These are phyloP conservation scores for Paraphaeosphaeria minitans DNA, from an alignment of 2,329 filamentous ascomycete species.

Conservation along the genomic window DNA sequence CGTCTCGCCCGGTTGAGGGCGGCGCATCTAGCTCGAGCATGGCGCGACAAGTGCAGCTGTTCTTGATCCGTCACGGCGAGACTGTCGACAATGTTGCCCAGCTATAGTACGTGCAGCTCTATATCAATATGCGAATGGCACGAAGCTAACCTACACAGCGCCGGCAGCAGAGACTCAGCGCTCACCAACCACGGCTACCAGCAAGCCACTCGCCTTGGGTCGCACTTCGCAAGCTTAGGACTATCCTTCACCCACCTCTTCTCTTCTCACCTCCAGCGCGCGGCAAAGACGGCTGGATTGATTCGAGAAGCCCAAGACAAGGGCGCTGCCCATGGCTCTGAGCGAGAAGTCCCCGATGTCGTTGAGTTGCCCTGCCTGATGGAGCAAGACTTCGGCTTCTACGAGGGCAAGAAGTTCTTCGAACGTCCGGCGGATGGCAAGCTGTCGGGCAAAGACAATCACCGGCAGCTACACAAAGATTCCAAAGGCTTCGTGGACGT, in stretches of 20 bases:
- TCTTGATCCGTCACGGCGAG: slow-evolving; percentile 86
- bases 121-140: background rate
- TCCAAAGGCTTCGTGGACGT: slow-evolving; percentile 59
- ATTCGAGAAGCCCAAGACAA: slow-evolving; percentile 62
- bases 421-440: slow-evolving; percentile 47
- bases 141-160: slow-evolving; percentile 56
- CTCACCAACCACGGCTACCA: slow-evolving; percentile 82
- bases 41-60: slow-evolving; percentile 61
- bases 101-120: slow-evolving; percentile 62
- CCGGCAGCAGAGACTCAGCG: slow-evolving; percentile 78
- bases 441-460: slow-evolving; percentile 46
- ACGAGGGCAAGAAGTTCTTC: slow-evolving; percentile 67
- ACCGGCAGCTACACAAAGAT: slow-evolving; percentile 47
- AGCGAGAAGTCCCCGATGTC: slow-evolving; percentile 24
- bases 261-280: slow-evolving; percentile 77
- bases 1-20: slow-evolving; percentile 22
- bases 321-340: background rate
- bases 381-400: slow-evolving; percentile 76
- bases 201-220: slow-evolving; percentile 74
- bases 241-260: slow-evolving; percentile 74
- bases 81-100: slow-evolving; percentile 87
- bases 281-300: slow-evolving; percentile 71
- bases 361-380: slow-evolving; percentile 54
- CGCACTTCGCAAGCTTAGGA: slow-evolving; percentile 66
- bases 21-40: slow-evolving; percentile 15